A percentile compares a stretch with the other conserved stretches of the same genome.
These are phyloP conservation scores for Auxenochlorella pyrenoidosa DNA, from an alignment of 139 green algal genomes.

Conservation along the genomic window DNA sequence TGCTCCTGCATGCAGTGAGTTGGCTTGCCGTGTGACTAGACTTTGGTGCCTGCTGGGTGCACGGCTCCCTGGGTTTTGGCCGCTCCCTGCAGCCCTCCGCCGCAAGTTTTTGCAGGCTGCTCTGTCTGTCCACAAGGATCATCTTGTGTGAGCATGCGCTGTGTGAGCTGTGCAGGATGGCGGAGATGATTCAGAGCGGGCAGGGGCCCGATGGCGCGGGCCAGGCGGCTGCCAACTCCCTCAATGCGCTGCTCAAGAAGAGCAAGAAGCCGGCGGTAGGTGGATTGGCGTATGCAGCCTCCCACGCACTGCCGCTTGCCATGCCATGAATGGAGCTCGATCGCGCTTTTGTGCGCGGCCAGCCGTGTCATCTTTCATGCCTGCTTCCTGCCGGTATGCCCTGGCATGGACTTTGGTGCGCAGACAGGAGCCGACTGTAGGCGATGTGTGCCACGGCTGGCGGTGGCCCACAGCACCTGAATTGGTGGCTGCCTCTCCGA, in stretches of 20 bases:
- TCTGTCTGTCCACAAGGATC: too few species aligned
- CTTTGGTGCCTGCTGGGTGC: not conserved
- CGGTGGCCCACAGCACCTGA: too few species aligned
- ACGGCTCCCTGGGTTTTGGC: too few species aligned
- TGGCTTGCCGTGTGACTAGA: not conserved
- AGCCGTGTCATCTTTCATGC: too few species aligned
- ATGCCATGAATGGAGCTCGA: too few species aligned
- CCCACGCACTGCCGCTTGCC: too few species aligned
- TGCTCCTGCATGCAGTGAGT: conserved; percentile 88
- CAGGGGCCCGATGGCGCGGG: conserved; percentile 44
- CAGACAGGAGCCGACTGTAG: too few species aligned
- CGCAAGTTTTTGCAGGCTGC: too few species aligned
- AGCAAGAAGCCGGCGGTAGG: conserved; percentile 39
- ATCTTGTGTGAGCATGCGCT: too few species aligned
- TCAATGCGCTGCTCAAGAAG: conserved; percentile 61
- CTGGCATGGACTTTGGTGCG: too few species aligned
- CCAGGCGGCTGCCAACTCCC: conserved; percentile 65
- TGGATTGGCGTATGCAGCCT: not conserved
- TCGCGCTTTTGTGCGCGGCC: not conserved
- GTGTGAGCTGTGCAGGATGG: conserved; percentile 63
- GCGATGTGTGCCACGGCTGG: too few species aligned
- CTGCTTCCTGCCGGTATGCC: not conserved
- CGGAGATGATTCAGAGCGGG: conserved; percentile 82
- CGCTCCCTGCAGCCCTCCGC: not conserved
- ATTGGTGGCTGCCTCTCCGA: too few species aligned